A percentile compares a stretch with the other conserved stretches of the same genome.
Evolutionary conservation across 805 yeast species (phyloP).

Genomic region (Lipomyces mesembrius): DNA sequence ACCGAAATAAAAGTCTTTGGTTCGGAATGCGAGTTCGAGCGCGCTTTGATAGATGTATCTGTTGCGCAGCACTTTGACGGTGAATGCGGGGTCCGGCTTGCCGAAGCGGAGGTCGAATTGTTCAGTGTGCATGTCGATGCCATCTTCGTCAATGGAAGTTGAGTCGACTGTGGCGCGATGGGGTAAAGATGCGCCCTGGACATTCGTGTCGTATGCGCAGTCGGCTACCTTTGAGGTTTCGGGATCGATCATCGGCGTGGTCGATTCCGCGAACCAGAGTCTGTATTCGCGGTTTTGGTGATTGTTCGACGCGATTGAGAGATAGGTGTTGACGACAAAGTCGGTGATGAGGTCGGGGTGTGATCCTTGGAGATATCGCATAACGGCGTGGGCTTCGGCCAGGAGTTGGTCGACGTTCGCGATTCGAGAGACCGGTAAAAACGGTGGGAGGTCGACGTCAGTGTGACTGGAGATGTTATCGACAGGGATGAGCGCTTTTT

Average conservation of each 20-base stretch:
- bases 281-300: constrained; percentile 45
- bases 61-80: constrained; percentile 49
- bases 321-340: constrained; percentile 55
- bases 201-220: constrained; percentile 34
- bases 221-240: constrained; percentile 47
- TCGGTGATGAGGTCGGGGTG: constrained; percentile 53
- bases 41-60: constrained; percentile 63
- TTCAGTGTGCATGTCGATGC: neutral
- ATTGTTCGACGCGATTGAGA: constrained; percentile 66
- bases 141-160: neutral
- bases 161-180: neutral
- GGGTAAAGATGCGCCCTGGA: constrained; percentile 5
- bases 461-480: constrained; percentile 7
- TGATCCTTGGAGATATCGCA: constrained; percentile 58
- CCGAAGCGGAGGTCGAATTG: neutral
- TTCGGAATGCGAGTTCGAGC: constrained; percentile 66
- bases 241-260: constrained; percentile 48
- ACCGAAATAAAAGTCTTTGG: constrained; percentile 62
- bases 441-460: constrained; percentile 56
- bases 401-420: constrained; percentile 52
- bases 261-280: constrained; percentile 48
- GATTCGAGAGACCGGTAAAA: constrained; percentile 63
- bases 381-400: constrained; percentile 78
- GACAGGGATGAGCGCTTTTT: constrained; percentile 16
- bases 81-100: constrained; percentile 15